Percentiles rank a stretch among this genome's conserved stretches.
Evolutionary conservation across 306 rosid genomes (phyloP).

Genomic region (Sicyos baderoa): DNA sequence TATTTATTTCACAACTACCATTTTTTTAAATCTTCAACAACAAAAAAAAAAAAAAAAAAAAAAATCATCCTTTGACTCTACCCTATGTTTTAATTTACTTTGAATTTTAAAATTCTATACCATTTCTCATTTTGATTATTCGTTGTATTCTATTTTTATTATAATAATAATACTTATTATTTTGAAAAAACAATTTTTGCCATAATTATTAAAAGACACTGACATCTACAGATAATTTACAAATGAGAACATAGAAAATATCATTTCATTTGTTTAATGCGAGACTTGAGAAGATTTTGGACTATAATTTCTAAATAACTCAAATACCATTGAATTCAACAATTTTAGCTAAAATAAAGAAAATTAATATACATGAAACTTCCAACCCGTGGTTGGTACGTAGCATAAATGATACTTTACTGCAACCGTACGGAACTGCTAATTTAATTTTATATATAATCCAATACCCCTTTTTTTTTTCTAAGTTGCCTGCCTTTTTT

Average conservation of each 20-base stretch:
- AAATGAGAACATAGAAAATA: neutral
- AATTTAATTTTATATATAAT: neutral
- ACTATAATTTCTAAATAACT: neutral
- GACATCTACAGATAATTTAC: no score
- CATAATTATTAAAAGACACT: no score
- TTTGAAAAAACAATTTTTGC: no score
- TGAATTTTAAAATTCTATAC: neutral
- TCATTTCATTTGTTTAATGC: neutral
- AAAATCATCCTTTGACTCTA: neutral
- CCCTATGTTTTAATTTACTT: neutral
- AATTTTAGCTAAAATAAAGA: neutral
- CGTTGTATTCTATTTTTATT: neutral
- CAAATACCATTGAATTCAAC: neutral
- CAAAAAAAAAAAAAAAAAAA: neutral
- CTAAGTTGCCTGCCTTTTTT: neutral
- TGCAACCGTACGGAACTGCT: neutral
- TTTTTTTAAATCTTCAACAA: neutral
- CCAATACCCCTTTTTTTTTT: no score
- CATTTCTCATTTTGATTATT: neutral
- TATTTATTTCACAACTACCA: slow-evolving; percentile 18
- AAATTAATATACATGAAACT: neutral
- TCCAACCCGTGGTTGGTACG: slow-evolving; percentile 12
- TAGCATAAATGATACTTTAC: neutral
- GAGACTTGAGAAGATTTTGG: neutral
- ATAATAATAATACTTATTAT: no score